Base-by-base conservation (phyloP, 164 flowering plant species). In the Akebia trifoliata region DNA sequence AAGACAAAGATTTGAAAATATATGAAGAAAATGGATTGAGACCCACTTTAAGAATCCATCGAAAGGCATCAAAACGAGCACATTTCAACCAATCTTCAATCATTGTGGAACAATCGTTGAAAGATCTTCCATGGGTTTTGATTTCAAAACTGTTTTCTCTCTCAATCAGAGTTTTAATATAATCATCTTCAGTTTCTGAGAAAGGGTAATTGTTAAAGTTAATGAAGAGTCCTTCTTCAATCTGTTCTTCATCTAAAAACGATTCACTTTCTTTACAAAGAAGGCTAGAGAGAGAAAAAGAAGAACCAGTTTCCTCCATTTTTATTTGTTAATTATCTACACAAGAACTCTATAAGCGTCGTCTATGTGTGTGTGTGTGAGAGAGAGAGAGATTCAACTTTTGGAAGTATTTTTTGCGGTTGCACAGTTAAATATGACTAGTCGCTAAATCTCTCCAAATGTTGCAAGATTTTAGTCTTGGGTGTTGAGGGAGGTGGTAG, bases 31-130 rank as follows among this genome's bases (percentile, higher is more conserved):
- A 11, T 24, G 6, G 37, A 4, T 14, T 7, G 20, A 57, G 30
- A 24, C 87, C 9, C 34, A 83, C 92, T 60, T 77, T 70, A 54
- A 83, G 62, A 70, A 85, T 75, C 90, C 92, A 88, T 50, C 66
- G 52, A 61, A 82, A 66, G 8, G 85, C 82, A 55, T 79, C 83
- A 67, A 74, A 65, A 6, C 87, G 84, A 54, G 78, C 87, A 29
- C 63, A 40, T 61, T 74, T 69, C 45, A 75, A 37, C 89, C 85
- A 80, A 65, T 46, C 57, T 14, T 54, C 47, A 8, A 0, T 53
- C 8, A 35, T 30, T 39, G 6, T 8, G 1, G 54, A 60, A 28
- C 21, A 59, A 50, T 48, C 64, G 8, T 24, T 4, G 42, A 30
- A 34, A 55, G 18, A 59, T 28, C 52, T 47, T 26, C 21, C 39